These are phyloP conservation scores for Elaeis guineensis DNA, from an alignment of 176 grass and related monocot species.

Conservation along the genomic window DNA sequence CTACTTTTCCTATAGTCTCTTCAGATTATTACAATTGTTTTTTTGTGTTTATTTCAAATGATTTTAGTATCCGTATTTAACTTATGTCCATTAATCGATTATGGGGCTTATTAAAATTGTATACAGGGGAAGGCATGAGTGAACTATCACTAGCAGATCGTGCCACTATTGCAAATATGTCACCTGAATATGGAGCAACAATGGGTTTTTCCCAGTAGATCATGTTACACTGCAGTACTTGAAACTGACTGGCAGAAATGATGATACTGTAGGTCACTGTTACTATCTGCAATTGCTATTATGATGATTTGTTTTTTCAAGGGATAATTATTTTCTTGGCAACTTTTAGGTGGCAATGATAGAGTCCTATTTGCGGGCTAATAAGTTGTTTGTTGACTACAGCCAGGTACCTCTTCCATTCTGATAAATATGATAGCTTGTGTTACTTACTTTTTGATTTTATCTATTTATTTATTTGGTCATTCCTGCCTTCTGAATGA, in stretches of 20 bases:
- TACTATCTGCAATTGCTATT: not conserved
- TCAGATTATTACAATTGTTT: no score
- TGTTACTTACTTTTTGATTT: no score
- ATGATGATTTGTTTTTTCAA: constrained; percentile 7
- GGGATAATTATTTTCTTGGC: constrained; percentile 5
- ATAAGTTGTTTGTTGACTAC: constrained; percentile 92
- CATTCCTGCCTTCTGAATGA: constrained; percentile 17
- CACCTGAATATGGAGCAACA: constrained; percentile 96
- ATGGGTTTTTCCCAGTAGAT: constrained; percentile 99
- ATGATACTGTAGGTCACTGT: constrained; percentile 64
- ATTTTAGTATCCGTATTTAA: no score
- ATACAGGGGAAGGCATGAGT: constrained; percentile 69
- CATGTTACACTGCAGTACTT: constrained; percentile 76
- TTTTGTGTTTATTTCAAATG: no score
- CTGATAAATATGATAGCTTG: not conserved
- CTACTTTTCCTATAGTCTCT: no score
- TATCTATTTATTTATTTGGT: not conserved
- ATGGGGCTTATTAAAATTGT: no score
- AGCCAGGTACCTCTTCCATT: constrained; percentile 42
- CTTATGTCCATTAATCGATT: no score
- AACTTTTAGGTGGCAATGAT: constrained; percentile 83
- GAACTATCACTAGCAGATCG: constrained; percentile 88
- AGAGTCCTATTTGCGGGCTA: constrained; percentile 82
- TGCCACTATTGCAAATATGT: constrained; percentile 98
- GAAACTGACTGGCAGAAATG: constrained; percentile 86